These are phyloP conservation scores for Somion occarium DNA, from an alignment of 1,284 basidiomycete genomes.

Conservation along the genomic window DNA sequence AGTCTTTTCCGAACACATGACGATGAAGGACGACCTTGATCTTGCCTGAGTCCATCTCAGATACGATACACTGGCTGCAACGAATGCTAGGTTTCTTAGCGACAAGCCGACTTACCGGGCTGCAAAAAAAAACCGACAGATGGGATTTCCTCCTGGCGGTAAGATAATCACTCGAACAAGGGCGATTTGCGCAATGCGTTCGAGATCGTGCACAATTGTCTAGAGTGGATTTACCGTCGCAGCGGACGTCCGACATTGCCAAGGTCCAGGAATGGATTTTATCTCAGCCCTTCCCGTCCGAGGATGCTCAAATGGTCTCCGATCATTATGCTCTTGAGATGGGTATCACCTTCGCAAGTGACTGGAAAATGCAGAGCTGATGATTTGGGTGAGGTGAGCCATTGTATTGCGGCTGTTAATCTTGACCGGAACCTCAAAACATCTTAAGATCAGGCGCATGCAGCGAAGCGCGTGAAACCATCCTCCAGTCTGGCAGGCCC, in stretches of 20 bases:
- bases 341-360: background rate
- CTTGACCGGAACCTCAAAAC: background rate
- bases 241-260: too few relatives aligned
- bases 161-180: background rate
- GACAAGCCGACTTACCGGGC: background rate
- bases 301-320: background rate
- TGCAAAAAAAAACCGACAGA: background rate
- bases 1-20: too few relatives aligned
- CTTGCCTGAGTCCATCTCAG: too few relatives aligned
- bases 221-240: too few relatives aligned
- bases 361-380: background rate
- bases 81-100: background rate
- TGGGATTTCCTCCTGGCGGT: background rate
- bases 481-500: too few relatives aligned
- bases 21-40: too few relatives aligned
- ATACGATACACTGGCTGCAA: too few relatives aligned
- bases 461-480: too few relatives aligned
- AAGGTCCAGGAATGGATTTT: background rate
- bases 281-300: background rate
- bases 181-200: background rate
- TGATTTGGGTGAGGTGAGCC: background rate
- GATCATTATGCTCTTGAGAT: background rate
- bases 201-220: too few relatives aligned
- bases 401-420: background rate
- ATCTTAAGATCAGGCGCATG: background rate